phyloP scores from a whole-genome alignment of 2,329 filamentous ascomycete species.

The Emericellopsis atlantica region DNA sequence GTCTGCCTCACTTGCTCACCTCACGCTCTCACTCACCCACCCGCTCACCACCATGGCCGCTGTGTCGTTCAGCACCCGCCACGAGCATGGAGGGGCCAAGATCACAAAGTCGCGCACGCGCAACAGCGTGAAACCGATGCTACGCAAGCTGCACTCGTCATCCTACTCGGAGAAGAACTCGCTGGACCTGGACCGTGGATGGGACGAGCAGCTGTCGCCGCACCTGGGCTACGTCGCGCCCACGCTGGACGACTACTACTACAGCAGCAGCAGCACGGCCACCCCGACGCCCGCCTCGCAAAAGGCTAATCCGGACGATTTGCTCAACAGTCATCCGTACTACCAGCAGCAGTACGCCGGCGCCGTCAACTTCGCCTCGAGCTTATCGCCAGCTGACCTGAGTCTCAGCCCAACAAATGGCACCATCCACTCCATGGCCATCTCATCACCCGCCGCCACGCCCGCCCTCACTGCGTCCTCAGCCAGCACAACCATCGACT shows the following conservation, averaged over 20 bases:
- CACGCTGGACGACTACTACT: slow-evolving; percentile 4
- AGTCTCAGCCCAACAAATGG: too few species aligned
- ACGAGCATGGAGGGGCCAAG: slow-evolving; percentile 3
- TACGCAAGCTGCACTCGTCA: slow-evolving; percentile 38
- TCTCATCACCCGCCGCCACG: neutral
- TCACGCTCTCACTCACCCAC: too few species aligned
- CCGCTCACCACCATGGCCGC: slow-evolving; percentile 1
- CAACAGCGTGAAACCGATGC: slow-evolving; percentile 45
- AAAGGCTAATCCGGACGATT: too few species aligned
- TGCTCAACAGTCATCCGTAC: too few species aligned
- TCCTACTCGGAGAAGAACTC: slow-evolving; percentile 48
- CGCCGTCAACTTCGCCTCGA: too few species aligned
- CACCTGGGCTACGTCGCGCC: slow-evolving; percentile 12
- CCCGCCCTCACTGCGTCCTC: neutral
- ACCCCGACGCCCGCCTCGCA: neutral
- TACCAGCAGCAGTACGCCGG: too few species aligned
- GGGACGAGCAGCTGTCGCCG: slow-evolving; percentile 36
- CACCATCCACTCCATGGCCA: neutral
- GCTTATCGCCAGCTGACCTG: too few species aligned
- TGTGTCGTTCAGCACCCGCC: slow-evolving; percentile 15
- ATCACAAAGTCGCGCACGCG: slow-evolving; percentile 32
- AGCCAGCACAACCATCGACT: neutral
- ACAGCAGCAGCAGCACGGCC: slow-evolving; percentile 13
- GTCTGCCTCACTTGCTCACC: too few species aligned
- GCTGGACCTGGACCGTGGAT: slow-evolving; percentile 46